Percentiles rank a stretch among this genome's conserved stretches.
Conservation (phyloP, 1,284 basidiomycete species). For the Bjerkandera adusta region DNA sequence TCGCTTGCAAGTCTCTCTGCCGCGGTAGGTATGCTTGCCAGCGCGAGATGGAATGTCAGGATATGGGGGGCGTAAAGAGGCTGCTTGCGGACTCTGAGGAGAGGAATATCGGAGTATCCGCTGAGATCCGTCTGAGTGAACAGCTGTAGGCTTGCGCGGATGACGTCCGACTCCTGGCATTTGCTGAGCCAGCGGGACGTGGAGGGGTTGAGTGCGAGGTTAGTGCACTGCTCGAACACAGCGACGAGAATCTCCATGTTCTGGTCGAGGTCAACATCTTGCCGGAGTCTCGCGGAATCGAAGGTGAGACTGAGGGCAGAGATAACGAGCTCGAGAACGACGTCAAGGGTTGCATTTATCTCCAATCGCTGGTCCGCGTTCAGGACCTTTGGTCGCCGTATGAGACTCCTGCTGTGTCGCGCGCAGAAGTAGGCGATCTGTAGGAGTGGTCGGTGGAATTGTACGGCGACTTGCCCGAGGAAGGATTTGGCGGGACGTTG, state of each 20-base stretch:
- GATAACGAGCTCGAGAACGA: slow-evolving; percentile 62
- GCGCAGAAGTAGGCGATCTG: slow-evolving; percentile 80
- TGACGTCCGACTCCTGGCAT: slow-evolving; percentile 81
- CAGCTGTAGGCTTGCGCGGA: slow-evolving; percentile 76
- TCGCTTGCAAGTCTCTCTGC: slow-evolving; percentile 87
- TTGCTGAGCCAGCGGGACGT: slow-evolving; percentile 74
- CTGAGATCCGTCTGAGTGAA: slow-evolving; percentile 68
- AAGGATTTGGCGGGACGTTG: slow-evolving; percentile 79
- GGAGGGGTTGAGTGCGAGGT: slow-evolving; percentile 62
- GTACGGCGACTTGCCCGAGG: slow-evolving; percentile 58
- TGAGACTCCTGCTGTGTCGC: slow-evolving; percentile 55
- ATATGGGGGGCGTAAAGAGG: slow-evolving; percentile 75
- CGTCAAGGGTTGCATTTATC: slow-evolving; percentile 60
- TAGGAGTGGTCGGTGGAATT: slow-evolving; percentile 81
- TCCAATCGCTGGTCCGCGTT: slow-evolving; percentile 60
- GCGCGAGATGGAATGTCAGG: slow-evolving; percentile 81
- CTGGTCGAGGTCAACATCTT: slow-evolving; percentile 65
- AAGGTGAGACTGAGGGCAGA: slow-evolving; percentile 72
- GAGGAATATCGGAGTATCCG: slow-evolving; percentile 60
- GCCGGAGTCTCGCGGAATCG: slow-evolving; percentile 54
- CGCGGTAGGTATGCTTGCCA: slow-evolving; percentile 75
- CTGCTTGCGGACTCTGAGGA: slow-evolving; percentile 59
- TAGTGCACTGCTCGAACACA: slow-evolving; percentile 79
- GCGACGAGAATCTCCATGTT: slow-evolving; percentile 81
- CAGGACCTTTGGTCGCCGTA: slow-evolving; percentile 46